Evolutionary conservation across 768 basidiomycete genomes (phyloP), one percentile per base, ranked within the genome.

Genomic region (Saitozyma podzolica): DNA sequence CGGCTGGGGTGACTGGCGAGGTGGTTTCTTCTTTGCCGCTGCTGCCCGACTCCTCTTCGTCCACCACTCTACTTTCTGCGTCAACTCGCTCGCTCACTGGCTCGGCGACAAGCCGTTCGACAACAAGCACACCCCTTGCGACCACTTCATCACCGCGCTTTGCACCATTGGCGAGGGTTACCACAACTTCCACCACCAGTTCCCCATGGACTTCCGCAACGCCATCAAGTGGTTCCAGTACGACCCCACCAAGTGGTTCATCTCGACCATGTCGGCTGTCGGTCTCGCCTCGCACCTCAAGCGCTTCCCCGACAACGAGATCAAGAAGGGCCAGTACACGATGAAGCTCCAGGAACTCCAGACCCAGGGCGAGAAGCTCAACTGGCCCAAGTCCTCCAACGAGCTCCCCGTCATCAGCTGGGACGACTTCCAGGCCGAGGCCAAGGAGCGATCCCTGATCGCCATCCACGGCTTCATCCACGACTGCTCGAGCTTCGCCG

Each of bases 101-200:
- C 86, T 97, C 64, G 93, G 93, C 54, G 92, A 92, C 63, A 82
- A 89, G 8, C 90, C 92, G 20, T 95, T 92, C 74, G 92, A 95
- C 80, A 91, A 93, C 85, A 94, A 93, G 82, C 91, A 93, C 80
- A 89, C 91, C 9, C 92, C 93, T 16, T 85, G 88, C 56, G 92
- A 95, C 80, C 92, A 94, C 80, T 77, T 92, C 63, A 77, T 94
- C 76, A 94, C 92, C 40, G 93, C 93, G 3, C 82, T 96, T 40
- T 88, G 87, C 64, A 96, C 93, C 43, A 88, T 94, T 73, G 93
- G 93, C 58, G 93, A 97, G 80, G 93, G 93, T 14, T 97, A 97
- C 83, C 93, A 97, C 84, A 97, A 97, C 81, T 95, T 95, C 86
- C 93, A 97, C 82, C 93, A 97, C 75, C 89, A 92, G 68, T 95